phyloP scores from a whole-genome alignment of 345 rosid species.

The Orychophragmus violaceus region DNA sequence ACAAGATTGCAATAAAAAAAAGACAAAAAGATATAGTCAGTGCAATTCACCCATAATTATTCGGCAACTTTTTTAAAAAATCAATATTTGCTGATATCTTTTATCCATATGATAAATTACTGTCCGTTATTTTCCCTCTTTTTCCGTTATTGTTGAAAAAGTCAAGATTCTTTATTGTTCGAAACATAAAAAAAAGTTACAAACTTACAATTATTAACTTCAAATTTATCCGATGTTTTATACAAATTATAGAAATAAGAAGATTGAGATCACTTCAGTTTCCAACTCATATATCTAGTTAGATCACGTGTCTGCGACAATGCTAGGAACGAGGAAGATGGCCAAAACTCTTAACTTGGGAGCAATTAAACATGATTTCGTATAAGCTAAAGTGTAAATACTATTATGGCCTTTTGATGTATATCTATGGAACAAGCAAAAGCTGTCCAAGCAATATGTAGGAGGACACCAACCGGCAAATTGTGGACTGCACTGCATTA shows the following conservation, averaged over 20 bases:
- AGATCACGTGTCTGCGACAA: conserved; percentile 1
- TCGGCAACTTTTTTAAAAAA: no score
- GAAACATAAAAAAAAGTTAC: not conserved
- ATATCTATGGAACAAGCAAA: not conserved
- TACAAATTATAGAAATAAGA: not conserved
- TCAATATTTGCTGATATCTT: no score
- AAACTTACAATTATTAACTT: no score
- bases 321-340: not conserved
- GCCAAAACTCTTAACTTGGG: not conserved
- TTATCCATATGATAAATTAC: no score
- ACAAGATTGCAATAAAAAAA: no score
- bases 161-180: not conserved
- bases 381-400: not conserved
- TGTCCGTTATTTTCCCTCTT: not conserved
- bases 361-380: not conserved
- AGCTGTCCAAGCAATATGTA: not conserved
- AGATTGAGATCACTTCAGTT: not conserved
- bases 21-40: no score
- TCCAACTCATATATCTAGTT: not conserved
- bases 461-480: not conserved
- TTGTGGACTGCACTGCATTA: not conserved
- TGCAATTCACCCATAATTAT: no score
- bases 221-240: not conserved
- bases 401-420: not conserved
- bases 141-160: no score